A percentile compares a stretch with the other conserved stretches of the same genome.
Evolutionary conservation across 1,139 yeast genomes (phyloP).

Genomic region (Meyerozyma sp.): DNA sequence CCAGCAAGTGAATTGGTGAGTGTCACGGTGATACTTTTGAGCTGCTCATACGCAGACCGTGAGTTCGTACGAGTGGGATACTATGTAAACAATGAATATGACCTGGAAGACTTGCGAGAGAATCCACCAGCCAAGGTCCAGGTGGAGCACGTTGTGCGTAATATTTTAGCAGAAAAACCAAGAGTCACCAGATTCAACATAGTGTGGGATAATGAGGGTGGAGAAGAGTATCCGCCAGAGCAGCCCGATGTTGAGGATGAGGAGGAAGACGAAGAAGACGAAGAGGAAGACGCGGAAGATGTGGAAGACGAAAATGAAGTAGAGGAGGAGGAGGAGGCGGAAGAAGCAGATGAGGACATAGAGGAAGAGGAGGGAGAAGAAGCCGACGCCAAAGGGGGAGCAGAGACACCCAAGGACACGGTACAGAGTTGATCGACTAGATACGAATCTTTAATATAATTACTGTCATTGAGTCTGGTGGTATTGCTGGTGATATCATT

Average conservation of each 20-base stretch:
- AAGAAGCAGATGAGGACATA: slow-evolving; percentile 31
- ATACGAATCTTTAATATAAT: neutral
- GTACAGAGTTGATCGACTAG: slow-evolving; percentile 4
- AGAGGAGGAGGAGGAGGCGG: slow-evolving; percentile 28
- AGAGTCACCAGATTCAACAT: slow-evolving; percentile 94
- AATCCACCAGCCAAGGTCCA: slow-evolving; percentile 94
- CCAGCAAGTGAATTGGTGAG: slow-evolving; percentile 94
- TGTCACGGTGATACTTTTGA: slow-evolving; percentile 86
- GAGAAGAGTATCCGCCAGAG: slow-evolving; percentile 69
- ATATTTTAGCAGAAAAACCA: slow-evolving; percentile 94
- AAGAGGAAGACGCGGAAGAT: slow-evolving; percentile 49
- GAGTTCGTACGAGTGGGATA: slow-evolving; percentile 97
- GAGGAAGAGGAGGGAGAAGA: slow-evolving; percentile 19
- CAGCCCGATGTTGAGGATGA: slow-evolving; percentile 48
- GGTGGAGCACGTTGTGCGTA: slow-evolving; percentile 90
- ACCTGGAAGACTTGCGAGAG: slow-evolving; percentile 84
- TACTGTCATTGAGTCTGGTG: neutral
- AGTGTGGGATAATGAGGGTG: slow-evolving; percentile 81
- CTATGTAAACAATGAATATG: slow-evolving; percentile 95
- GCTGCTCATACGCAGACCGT: slow-evolving; percentile 88
- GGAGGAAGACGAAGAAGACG: slow-evolving; percentile 54
- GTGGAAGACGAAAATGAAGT: slow-evolving; percentile 55
- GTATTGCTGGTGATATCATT: neutral
- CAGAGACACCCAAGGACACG: slow-evolving; percentile 13
- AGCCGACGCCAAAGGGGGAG: neutral